Base-by-base conservation (phyloP, 2,329 filamentous ascomycete genomes). In the Onygenales sp. region DNA sequence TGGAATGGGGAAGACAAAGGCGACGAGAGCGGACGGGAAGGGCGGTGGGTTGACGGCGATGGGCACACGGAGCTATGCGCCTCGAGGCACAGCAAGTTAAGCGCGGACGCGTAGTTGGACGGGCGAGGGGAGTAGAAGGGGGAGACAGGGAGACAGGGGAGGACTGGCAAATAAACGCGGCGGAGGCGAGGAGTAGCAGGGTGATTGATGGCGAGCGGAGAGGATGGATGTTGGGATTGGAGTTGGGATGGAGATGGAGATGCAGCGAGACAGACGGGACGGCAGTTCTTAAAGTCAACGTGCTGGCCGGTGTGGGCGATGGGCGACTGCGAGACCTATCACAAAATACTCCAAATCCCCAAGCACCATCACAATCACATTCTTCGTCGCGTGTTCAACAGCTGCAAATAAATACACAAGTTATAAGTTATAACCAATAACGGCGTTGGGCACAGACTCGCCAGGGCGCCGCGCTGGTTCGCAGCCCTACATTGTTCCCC, bases 391-490 rank as follows among this genome's bases (percentile, higher is more conserved):
- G 37, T 36, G 48, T 27, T 27, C 17, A 17, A 17, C 17, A 17
- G 17, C 17, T 17, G 17, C 17, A 17, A 17, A 17, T 17, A 17
- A 17, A 17, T 0, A 17, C 17, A 17, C 17, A 17, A 17, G 17
- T 17, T 17, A 17, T 17, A 17, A 17, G 17, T 17, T 17, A 17
- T 17, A 17, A 17, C 46, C 46, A 49, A 39, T 40, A 40, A 40
- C 37, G 14, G 37, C 37, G 37, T 37, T 36, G 17, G 33, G 36
- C 46, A 49, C 32, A 21, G 13, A 21, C 27, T 27, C 17, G 6
- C 9, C 37, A 50, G 39, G 31, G 52, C 46, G 48, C 34, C n/a
- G 44, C 46, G 21, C 44, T 44, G 42, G 48, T 54, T 54, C 40
- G 48, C 43, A 54, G 48, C 52, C 48, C 37, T 39, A 48, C 44